Base-by-base conservation (phyloP, 805 yeast species). In the Phaffomyces antillensis region DNA sequence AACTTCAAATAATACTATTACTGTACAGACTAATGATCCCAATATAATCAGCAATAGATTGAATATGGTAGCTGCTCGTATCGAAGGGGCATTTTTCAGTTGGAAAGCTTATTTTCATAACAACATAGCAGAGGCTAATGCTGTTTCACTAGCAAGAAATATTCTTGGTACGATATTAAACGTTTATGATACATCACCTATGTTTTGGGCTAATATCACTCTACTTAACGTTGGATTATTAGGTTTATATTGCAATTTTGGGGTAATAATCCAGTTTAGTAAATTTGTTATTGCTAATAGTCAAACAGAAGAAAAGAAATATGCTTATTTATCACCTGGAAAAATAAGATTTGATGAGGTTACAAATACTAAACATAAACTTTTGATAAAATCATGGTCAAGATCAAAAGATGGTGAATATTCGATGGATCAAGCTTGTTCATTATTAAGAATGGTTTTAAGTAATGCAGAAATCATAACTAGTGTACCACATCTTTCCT, bases 81-180 rank as follows among this genome's bases (percentile, higher is more conserved):
- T 66, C n/a, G 63, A 59, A 44, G 55, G 53, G 15, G 62, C 65
- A 1, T 56, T 64, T 20, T 46, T 55, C 35, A 53, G 57, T 16
- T 66, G 71, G 71, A 53, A 59, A 39, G 56, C 55, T 2, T 63
- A 64, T 44, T 65, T 66, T 48, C 67, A 65, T 43, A 39, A 45
- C 17, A 68, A 66, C 36, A 62, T 65, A 24, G 48, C 52, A 10
- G 42, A 50, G 18, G 51, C 56, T 3, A 60, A 58, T 43, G 52
- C 50, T 4, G 47, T 47, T 5, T 37, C 45, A 4, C 42, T 41
- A 6, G 31, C 37, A 16, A 24, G 37, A 25, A 33, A 34, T 18
- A 24, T 13, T 16, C 41, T 28, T 26, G 35, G 39, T 13, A 11
- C 35, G 7, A 13, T 45, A 9, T 46, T 64, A 24, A 66, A 65